Conservation (phyloP, 2,329 filamentous ascomycete species). For the Tolypocladium cylindrosporum region DNA sequence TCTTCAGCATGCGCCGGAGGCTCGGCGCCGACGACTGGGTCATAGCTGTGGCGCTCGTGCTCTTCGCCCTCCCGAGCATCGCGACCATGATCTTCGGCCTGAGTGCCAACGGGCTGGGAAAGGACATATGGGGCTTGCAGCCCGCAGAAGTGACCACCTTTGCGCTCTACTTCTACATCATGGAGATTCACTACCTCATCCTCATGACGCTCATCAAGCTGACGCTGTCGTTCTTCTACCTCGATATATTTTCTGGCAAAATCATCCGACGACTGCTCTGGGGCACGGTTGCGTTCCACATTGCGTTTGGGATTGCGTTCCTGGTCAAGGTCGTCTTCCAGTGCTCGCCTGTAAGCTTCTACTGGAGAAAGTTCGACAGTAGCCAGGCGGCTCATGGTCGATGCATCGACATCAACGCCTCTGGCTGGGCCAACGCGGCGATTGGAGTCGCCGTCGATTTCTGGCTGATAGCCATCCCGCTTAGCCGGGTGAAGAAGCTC, state of each 20-base stretch:
- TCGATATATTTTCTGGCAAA: conserved; percentile 28
- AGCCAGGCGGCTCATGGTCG: conserved; percentile 23
- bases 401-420: conserved; percentile 28
- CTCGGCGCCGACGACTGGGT: conserved; percentile 21
- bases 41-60: conserved; percentile 9
- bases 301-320: conserved; percentile 18
- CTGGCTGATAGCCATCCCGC: conserved; percentile 29
- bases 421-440: conserved; percentile 30
- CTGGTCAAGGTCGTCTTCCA: conserved; percentile 22
- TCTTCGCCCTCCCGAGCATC: conserved; percentile 11
- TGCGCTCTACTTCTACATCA: conserved; percentile 18
- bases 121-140: conserved; percentile 22
- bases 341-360: conserved; percentile 26
- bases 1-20: conserved; percentile 16
- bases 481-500: conserved; percentile 25
- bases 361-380: conserved; percentile 23
- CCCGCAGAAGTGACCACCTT: conserved; percentile 13
- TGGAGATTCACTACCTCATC: conserved; percentile 28
- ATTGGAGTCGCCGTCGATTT: conserved; percentile 32
- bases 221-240: conserved; percentile 31
- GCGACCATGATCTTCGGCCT: conserved; percentile 13
- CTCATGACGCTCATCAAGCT: conserved; percentile 28
- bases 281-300: conserved; percentile 20
- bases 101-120: conserved; percentile 17
- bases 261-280: conserved; percentile 20